Evolutionary conservation across 129 eudicot species (phyloP), one percentile per base, ranked within the genome.

Genomic region (Gnaphalium uliginosum): DNA sequence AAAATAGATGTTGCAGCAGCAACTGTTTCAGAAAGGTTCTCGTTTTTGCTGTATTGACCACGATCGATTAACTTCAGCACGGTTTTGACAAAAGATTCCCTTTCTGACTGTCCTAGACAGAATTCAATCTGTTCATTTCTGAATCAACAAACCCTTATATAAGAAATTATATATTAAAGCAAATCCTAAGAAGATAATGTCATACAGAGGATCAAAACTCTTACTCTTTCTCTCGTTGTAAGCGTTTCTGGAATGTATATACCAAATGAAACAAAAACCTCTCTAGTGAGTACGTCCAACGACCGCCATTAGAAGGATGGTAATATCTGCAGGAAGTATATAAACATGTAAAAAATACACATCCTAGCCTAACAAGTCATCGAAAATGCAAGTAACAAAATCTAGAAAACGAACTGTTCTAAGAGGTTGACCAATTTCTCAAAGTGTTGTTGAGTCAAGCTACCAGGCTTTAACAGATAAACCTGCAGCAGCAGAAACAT

Each of bases 301-400:
- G 99, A 53, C 99, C 99, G 18, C 99, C 99, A 89, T 95, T 95
- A 54, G 99, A 95, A 69, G 99, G 99, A 86, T 95, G 99, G 77
- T 95, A 95, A 76, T 89, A 95, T 78, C 99, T 95, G 81, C n/a
- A 83, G 81, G 25, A 82, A 72, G 75, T 50, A 60, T 11, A 37
- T 29, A 18, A 70, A 54, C 74, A 46, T 43, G 33, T 69, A 70
- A 73, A 58, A 15, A 50, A 8, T 77, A 76, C 48, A 74, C 56
- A 72, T 51, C n/a, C 19, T 61, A 59, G 46, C 26, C 66, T 54
- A 22, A 57, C 17, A 76, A 0, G 1, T 27, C 17, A 70, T 24
- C 60, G 17, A 76, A 71, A 73, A 74, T 26, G 46, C 58, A 74
- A 43, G 70, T 37, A 76, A 81, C 33, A 79, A 79, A 82, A 76